Conservation (phyloP, 2,329 filamentous ascomycete genomes). For the Talaromyces marneffei region DNA sequence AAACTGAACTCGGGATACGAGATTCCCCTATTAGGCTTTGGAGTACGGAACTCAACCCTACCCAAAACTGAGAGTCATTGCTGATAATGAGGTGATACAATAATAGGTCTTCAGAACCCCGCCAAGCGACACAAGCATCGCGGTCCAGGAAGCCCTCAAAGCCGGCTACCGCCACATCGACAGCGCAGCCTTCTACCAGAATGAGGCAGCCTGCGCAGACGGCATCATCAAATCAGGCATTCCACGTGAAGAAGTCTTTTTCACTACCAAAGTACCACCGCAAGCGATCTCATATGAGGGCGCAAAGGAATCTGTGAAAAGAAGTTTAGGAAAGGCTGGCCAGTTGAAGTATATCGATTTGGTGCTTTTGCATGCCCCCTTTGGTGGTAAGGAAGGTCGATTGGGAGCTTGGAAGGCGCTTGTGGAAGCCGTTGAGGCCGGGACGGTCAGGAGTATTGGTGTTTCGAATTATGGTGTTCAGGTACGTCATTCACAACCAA, state of each 20-base stretch:
- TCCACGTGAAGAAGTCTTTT: background rate
- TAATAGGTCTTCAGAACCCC: background rate
- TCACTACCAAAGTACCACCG: background rate
- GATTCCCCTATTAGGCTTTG: background rate
- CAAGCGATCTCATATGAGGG: background rate
- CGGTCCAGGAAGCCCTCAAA: conserved; percentile 4
- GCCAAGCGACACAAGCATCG: background rate
- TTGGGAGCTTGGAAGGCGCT: conserved; percentile 38
- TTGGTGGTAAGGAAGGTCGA: conserved; percentile 32
- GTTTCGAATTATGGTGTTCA: conserved; percentile 39
- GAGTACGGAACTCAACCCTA: background rate
- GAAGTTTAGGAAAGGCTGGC: conserved; percentile 56
- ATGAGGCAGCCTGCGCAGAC: conserved; percentile 60
- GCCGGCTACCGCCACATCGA: conserved; percentile 7
- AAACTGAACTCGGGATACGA: background rate
- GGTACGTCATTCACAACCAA: background rate
- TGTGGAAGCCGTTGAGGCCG: conserved; percentile 35
- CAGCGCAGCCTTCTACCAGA: conserved; percentile 47
- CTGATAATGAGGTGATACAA: background rate
- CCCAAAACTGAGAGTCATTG: background rate
- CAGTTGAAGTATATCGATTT: conserved; percentile 61
- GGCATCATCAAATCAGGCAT: conserved; percentile 57
- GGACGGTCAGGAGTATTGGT: conserved; percentile 37
- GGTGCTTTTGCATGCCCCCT: conserved; percentile 37
- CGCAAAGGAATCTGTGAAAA: conserved; percentile 19